Evolutionary conservation across 2,329 filamentous ascomycete species (phyloP), one percentile per base, ranked within the genome.

Genomic region (Pseudogymnoascus sp.): DNA sequence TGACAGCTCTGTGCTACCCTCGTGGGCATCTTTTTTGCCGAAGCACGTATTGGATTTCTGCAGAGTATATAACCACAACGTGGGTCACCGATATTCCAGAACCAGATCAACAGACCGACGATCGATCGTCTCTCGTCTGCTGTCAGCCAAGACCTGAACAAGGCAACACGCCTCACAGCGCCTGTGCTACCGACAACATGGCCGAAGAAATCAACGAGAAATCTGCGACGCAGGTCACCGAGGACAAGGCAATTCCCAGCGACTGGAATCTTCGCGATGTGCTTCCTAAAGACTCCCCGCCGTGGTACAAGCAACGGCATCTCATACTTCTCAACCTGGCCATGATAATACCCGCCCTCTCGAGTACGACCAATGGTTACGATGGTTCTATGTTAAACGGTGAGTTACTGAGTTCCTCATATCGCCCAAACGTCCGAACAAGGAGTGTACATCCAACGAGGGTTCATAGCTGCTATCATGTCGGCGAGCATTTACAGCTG

Each of bases 261-360:
- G 50, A 56, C n/a, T 56, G 50, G 50, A 56, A 56, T 56, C 10
- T 56, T 56, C 50, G 50, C 28, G 38, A 61, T 61, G 64, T 65
- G 36, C 59, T 65, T n/a, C 64, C 64, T 4, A 50, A 65, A 5
- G 44, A 65, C 3, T 18, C 60, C 11, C 56, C 23, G 4, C 62
- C 66, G 10, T 70, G 68, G 68, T 69, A 66, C 59, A 67, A 65
- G 62, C 63, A 67, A 16, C 60, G 62, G 3, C 68, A 69, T 53
- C 59, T 68, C 10, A 12, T 56, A 21, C 50, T 68, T 38, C 67
- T 68, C 10, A 63, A 67, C 21, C 64, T 64, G 18, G 60, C 63
- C 25, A 60, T 66, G 23, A 63, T 62, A 10, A 65, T 36, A 14
- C 50, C 64, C 25, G 62, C 64, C 38, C 46, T 68, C 36, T 67